These are phyloP conservation scores for Beverwykella pulmonaria DNA, from an alignment of 495 filamentous ascomycete species.

Conservation along the genomic window DNA sequence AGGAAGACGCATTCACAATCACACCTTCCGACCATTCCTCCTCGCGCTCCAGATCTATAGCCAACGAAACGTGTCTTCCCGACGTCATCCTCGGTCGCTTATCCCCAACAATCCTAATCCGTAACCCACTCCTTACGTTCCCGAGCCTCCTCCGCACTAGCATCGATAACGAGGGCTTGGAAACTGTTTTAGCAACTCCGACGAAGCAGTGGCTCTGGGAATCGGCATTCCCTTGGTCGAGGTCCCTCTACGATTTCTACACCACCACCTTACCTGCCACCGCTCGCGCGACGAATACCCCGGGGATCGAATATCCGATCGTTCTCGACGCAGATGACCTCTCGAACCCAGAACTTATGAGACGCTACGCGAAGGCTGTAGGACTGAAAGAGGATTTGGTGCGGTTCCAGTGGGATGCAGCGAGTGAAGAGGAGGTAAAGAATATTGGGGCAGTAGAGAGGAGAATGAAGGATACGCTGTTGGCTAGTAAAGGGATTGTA, in stretches of 20 bases:
- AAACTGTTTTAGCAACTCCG: conserved; percentile 16
- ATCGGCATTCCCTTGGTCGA: conserved; percentile 45
- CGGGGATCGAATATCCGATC: conserved; percentile 36
- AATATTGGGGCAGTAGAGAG: background rate
- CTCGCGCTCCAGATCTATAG: conserved; percentile 31
- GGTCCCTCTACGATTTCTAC: conserved; percentile 48
- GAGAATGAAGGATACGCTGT: conserved; percentile 45
- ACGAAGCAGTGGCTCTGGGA: conserved; percentile 21
- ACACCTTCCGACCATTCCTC: background rate
- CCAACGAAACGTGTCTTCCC: conserved; percentile 48
- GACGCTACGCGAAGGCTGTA: conserved; percentile 43
- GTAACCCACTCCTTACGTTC: conserved; percentile 50
- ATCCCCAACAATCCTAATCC: conserved; percentile 49
- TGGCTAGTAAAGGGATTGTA: conserved; percentile 45
- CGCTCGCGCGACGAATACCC: background rate
- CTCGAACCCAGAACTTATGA: conserved; percentile 42
- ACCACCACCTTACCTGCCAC: conserved; percentile 17
- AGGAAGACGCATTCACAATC: background rate
- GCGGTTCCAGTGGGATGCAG: conserved; percentile 48
- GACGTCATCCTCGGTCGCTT: conserved; percentile 48
- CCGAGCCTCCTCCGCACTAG: conserved; percentile 48
- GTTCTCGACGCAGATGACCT: conserved; percentile 56
- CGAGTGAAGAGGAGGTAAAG: conserved; percentile 27
- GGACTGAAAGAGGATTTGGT: conserved; percentile 46
- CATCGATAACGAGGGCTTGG: conserved; percentile 25